These are phyloP conservation scores for Colletotrichum kahawae DNA, from an alignment of 2,329 filamentous ascomycete species.

Conservation along the genomic window DNA sequence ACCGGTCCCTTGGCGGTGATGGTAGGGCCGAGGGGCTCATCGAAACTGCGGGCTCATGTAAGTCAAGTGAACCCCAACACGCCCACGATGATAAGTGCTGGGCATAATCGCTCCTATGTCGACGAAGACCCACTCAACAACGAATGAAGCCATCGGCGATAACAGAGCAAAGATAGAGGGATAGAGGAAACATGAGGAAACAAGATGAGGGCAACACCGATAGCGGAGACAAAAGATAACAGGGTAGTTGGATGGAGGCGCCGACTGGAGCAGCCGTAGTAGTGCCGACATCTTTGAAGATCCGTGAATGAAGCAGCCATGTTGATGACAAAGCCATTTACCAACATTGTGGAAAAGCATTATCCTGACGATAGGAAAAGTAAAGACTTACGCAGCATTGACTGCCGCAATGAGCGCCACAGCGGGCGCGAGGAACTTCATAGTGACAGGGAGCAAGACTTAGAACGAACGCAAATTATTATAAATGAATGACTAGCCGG, in stretches of 20 bases:
- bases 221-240: not conserved
- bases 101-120: not conserved
- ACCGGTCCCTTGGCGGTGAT: not conserved
- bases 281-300: not conserved
- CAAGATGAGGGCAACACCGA: not conserved
- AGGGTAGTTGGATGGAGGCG: not conserved
- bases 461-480: not conserved
- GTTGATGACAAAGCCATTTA: not conserved
- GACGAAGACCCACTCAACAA: not conserved
- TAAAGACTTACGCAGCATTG: not conserved
- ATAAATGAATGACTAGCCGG: not conserved
- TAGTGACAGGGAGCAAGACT: not conserved
- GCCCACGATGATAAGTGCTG: not conserved
- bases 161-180: not conserved
- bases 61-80: not conserved
- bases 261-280: not conserved
- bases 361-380: not conserved
- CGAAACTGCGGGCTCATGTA: not conserved
- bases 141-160: not conserved
- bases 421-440: not conserved
- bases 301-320: not conserved
- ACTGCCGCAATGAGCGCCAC: not conserved
- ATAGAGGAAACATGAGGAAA: not conserved
- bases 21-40: not conserved
- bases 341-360: not conserved